Evolutionary conservation across 495 filamentous ascomycete species (phyloP).

Genomic region (Hypoxylon perforatum): DNA sequence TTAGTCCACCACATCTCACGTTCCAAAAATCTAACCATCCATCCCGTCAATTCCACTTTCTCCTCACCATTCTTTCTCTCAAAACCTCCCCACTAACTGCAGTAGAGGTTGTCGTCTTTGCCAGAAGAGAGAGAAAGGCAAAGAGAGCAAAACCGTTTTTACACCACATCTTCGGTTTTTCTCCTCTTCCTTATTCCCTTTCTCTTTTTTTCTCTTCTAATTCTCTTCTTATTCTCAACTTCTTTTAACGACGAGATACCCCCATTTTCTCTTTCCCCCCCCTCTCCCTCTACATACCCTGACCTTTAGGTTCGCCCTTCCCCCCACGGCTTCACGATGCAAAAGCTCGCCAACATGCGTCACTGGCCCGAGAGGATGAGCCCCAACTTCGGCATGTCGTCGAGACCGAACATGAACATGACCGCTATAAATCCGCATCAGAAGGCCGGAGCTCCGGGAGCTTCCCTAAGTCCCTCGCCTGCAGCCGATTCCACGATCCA

Average conservation of each 20-base stretch:
- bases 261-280: conserved; percentile 30
- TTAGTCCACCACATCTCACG: conserved; percentile 28
- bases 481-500: conserved; percentile 74
- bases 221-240: conserved; percentile 45
- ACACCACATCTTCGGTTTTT: conserved; percentile 47
- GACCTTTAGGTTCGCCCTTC: conserved; percentile 27
- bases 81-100: conserved; percentile 43
- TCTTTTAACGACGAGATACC: conserved; percentile 35
- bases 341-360: conserved; percentile 88
- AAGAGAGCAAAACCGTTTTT: conserved; percentile 20
- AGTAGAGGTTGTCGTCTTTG: conserved; percentile 40
- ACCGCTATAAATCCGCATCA: conserved; percentile 71
- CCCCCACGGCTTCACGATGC: conserved; percentile 69
- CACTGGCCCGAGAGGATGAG: conserved; percentile 95
- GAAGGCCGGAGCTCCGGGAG: conserved; percentile 71
- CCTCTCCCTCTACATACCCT: conserved; percentile 35
- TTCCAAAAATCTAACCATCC: conserved; percentile 45
- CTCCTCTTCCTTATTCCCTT: conserved; percentile 34
- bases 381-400: conserved; percentile 80
- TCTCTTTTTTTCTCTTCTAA: conserved; percentile 18
- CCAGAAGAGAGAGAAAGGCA: conserved; percentile 49
- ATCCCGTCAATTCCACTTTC: conserved; percentile 52
- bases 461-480: conserved; percentile 72
- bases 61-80: conserved; percentile 49
- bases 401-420: conserved; percentile 78